Base-by-base conservation (phyloP, 1,284 basidiomycete species). In the Heterobasidion irregulare region DNA sequence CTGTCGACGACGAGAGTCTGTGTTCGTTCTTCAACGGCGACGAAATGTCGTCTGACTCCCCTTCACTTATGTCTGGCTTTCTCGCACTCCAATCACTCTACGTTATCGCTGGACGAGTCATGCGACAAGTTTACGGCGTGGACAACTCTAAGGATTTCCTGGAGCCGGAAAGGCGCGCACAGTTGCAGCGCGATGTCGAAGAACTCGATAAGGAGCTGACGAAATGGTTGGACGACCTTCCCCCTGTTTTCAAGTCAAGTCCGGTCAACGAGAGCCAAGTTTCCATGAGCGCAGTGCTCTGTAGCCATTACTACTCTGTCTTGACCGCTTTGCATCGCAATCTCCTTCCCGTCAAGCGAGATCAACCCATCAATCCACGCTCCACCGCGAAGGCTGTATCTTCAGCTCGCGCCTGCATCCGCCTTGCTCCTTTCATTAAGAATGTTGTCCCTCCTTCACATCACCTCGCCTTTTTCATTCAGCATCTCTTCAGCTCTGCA, bases 381-480 rank as follows among this genome's bases (percentile, higher is more conserved):
- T 89, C 87, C 19, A 84, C 83, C 2, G 74, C 77, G n/a, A 90
- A 89, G 66, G 89, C 89, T 7, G 83, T 92, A 51, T 79, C 84
- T 56, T 84, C 86, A 57, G 83, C 92, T 57, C 80, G 89, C 35
- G 83, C 86, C 50, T 90, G 88, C 69, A 92, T 94, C 61, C 83
- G 85, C 54, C 80, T 94, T 52, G 92, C 92, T 1, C 85, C 90
- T 44, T 89, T 90, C 13, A 88, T 92, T 70, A 89, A 84, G 65
- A 84, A 89, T 62, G 83, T 89, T 50, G 87, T 94, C 1, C 91
- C 92, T 3, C 80, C 89, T 5, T 92, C 90, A 12, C 92, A 94
- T 65, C 90, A 94, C 67, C 78, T 94, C 41, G 90, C 92, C 1
- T 92, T 94, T 68, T 94, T 92, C 74, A 91, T 93, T 56, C 92